These are phyloP conservation scores for Aspergillus eucalypticola DNA, from an alignment of 2,329 filamentous ascomycete genomes.

Conservation along the genomic window DNA sequence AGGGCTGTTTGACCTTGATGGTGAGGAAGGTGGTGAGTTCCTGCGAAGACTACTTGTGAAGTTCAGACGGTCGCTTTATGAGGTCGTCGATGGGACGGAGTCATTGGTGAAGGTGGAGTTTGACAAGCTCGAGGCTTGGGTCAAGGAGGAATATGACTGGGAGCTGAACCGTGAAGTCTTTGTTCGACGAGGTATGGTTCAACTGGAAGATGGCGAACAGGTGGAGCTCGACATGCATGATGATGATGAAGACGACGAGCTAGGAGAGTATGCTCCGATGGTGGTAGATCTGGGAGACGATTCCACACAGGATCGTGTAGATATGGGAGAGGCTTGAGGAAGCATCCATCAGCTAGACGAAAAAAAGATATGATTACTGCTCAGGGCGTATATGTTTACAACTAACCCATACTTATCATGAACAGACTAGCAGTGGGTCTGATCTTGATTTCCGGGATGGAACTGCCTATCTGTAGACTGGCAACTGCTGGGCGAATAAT, in stretches of 20 bases:
- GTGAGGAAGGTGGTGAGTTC: constrained; percentile 54
- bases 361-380: too few species aligned
- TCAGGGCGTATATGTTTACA: too few species aligned
- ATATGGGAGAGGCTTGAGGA: background rate
- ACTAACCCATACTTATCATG: too few species aligned
- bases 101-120: constrained; percentile 53
- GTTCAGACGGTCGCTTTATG: constrained; percentile 55
- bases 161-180: constrained; percentile 54
- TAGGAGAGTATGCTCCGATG: constrained; percentile 64
- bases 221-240: constrained; percentile 62
- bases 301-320: background rate
- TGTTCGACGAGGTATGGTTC: constrained; percentile 58
- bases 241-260: constrained; percentile 64
- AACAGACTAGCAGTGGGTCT: too few species aligned
- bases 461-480: too few species aligned
- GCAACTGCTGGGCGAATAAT: too few species aligned
- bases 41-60: constrained; percentile 54
- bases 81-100: constrained; percentile 41
- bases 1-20: constrained; percentile 60
- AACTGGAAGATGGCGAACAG: constrained; percentile 64
- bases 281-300: constrained; percentile 53
- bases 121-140: constrained; percentile 56
- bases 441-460: too few species aligned
- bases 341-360: too few species aligned
- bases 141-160: constrained; percentile 60